These are phyloP conservation scores for Teratosphaeria destructans DNA, from an alignment of 2,329 filamentous ascomycete species.

Conservation along the genomic window DNA sequence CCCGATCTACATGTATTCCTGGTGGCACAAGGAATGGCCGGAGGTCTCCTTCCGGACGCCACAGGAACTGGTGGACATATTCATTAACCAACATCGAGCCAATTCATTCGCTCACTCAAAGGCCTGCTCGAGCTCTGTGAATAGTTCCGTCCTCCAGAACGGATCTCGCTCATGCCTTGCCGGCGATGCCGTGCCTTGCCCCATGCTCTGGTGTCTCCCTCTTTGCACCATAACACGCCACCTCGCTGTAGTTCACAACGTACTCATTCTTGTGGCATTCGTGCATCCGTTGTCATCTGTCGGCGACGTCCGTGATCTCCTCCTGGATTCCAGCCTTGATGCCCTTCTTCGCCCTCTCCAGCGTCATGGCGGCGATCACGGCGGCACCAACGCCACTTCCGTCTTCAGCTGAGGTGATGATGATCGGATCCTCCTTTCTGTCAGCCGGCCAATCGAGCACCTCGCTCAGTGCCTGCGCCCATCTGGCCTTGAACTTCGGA, in stretches of 20 bases:
- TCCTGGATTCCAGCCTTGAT: conserved; percentile 5
- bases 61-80: background rate
- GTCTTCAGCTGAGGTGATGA: conserved; percentile 31
- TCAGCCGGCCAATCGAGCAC: conserved; percentile 26
- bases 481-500: conserved; percentile 31
- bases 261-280: background rate
- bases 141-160: background rate
- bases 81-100: background rate
- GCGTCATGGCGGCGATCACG: conserved; percentile 24
- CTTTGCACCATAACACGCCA: background rate
- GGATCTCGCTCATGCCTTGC: background rate
- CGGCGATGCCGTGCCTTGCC: background rate
- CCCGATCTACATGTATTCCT: background rate
- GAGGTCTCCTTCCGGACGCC: background rate
- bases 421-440: conserved; percentile 24
- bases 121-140: background rate
- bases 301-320: background rate
- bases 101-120: background rate
- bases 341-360: conserved; percentile 16
- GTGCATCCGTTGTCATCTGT: background rate
- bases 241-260: background rate
- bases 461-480: conserved; percentile 31
- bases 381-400: conserved; percentile 32
- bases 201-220: background rate
- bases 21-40: background rate